Conservation (phyloP, 805 yeast genomes). For the Limtongia smithiae region DNA sequence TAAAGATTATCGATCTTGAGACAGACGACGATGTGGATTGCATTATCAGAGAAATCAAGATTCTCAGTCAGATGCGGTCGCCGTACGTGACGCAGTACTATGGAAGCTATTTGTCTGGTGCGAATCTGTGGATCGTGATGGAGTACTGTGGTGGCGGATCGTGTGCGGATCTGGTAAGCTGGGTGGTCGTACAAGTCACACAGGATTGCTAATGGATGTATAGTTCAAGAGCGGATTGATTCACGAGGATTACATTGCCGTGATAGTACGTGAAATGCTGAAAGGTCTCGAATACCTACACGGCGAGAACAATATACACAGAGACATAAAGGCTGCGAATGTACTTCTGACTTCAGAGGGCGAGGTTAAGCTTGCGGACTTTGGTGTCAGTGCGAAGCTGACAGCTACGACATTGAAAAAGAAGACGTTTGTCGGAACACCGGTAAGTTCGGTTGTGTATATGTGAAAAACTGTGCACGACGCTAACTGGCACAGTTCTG, state of each 20-base stretch:
- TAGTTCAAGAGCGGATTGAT: constrained; percentile 51
- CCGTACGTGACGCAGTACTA: constrained; percentile 63
- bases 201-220: not conserved
- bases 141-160: constrained; percentile 96
- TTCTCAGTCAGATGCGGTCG: constrained; percentile 64
- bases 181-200: not conserved
- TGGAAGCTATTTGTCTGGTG: constrained; percentile 61
- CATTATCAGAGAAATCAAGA: constrained; percentile 71
- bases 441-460: constrained; percentile 36
- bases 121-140: constrained; percentile 84
- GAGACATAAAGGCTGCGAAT: constrained; percentile 90
- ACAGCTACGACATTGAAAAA: constrained; percentile 50
- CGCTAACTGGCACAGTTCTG: constrained; percentile 47
- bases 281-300: constrained; percentile 77
- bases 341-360: constrained; percentile 70
- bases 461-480: not conserved
- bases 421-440: constrained; percentile 88
- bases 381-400: constrained; percentile 88
- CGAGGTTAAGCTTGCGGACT: constrained; percentile 78
- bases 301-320: constrained; percentile 68
- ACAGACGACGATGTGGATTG: constrained; percentile 71
- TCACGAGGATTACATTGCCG: constrained; percentile 57
- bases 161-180: constrained; percentile 59
- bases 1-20: constrained; percentile 83
- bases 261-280: constrained; percentile 59